Percentiles rank a stretch among this genome's conserved stretches.
Evolutionary conservation across 75 land plant genomes (phyloP).

Genomic region (Gnetum montanum): DNA sequence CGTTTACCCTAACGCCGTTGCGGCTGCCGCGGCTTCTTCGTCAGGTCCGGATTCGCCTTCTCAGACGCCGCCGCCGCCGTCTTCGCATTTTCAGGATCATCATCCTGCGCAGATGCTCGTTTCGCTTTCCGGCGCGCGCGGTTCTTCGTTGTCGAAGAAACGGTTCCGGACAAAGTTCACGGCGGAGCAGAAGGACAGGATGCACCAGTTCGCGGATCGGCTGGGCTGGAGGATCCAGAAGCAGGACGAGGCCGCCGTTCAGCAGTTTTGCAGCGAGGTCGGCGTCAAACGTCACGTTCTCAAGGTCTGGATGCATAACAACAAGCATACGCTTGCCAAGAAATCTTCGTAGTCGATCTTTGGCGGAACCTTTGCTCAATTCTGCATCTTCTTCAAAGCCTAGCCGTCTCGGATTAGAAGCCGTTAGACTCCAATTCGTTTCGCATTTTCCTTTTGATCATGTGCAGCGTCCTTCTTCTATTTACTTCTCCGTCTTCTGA

Average conservation of each 20-base stretch:
- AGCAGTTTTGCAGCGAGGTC: conserved; percentile 43
- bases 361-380: too few species aligned
- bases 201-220: conserved; percentile 46
- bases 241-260: conserved; percentile 63
- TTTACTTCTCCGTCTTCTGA: too few species aligned
- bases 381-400: too few species aligned
- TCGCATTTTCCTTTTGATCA: too few species aligned
- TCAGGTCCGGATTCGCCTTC: neutral
- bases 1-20: neutral
- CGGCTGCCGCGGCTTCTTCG: neutral
- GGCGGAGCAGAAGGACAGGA: conserved; percentile 55
- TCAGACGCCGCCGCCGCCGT: neutral
- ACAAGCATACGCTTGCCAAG: conserved; percentile 49
- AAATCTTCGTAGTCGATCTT: conserved; percentile 14
- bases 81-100: too few species aligned
- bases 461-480: too few species aligned
- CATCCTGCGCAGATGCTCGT: too few species aligned
- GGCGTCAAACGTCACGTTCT: conserved; percentile 61
- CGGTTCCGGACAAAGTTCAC: conserved; percentile 58
- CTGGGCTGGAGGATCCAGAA: conserved; percentile 70
- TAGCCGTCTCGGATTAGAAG: too few species aligned
- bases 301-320: conserved; percentile 80
- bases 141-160: conserved; percentile 22
- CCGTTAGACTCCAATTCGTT: too few species aligned
- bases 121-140: conserved; percentile 4